Base-by-base conservation (phyloP, 331 rosid species). In the Quercus phellos region DNA sequence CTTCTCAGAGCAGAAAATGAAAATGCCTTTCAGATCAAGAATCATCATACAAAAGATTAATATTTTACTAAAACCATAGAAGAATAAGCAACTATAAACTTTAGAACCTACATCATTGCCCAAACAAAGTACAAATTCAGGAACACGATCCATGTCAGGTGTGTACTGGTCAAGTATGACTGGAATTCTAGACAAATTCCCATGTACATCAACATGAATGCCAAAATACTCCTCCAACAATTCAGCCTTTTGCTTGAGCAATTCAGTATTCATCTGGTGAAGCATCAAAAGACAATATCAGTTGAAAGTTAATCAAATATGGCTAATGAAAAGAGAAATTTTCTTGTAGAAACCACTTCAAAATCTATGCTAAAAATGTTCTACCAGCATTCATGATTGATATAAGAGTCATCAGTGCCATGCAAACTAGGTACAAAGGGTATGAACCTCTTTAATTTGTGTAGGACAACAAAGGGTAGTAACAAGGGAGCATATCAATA, bases 91-190 rank as follows among this genome's bases (percentile, higher is more conserved):
- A 66, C 18, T 27, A 66, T 55, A 64, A 19, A 46, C 27, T 11
- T 17, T 32, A 77, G 63, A 77, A 84, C 97, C 74, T 67, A 94
- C 98, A 86, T 94, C 98, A 78, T 94, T 94, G 75, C 90, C 97
- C 90, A 94, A 84, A 80, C 88, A 84, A 71, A 92, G 97, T 13
- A 75, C 79, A 80, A 90, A 90, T 73, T 94, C 98, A 6, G 97
- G 97, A 78, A 94, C 80, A 67, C 84, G 91, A 76, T 94, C 98
- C 96, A 90, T 94, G 86, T 94, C 97, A 76, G 98, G 98, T 77
- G 97, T 89, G 89, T 94, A 92, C 78, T 94, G 95, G 79, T 94
- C 97, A 84, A 92, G 98, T 84, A 94, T 77, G 69, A 88, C 88
- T 24, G 97, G 98, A 80, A 94, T 95, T 79, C 90, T 88, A 55